Evolutionary conservation across 768 basidiomycete species (phyloP).

Genomic region (Udeniomyces megalosporus): DNA sequence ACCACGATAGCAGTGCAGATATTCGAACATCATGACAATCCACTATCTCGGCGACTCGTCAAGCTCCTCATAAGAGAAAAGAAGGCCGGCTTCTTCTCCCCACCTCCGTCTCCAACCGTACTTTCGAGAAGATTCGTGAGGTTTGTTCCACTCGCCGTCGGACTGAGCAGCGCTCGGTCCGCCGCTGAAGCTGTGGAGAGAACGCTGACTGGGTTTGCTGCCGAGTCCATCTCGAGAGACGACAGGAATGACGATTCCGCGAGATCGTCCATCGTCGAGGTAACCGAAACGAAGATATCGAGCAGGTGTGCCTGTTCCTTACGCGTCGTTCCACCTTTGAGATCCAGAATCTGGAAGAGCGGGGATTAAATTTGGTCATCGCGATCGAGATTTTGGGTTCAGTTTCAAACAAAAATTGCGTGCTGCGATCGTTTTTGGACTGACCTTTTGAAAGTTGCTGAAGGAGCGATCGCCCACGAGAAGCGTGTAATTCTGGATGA

Average conservation of each 20-base stretch:
- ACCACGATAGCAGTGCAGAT: no score
- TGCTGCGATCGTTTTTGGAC: neutral
- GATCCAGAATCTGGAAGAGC: constrained; percentile 67
- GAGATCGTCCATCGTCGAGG: constrained; percentile 78
- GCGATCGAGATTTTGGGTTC: no score
- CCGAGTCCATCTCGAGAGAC: constrained; percentile 86
- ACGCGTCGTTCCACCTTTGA: constrained; percentile 72
- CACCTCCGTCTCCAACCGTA: neutral
- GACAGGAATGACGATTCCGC: constrained; percentile 84
- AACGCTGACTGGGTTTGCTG: neutral
- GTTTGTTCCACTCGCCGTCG: neutral
- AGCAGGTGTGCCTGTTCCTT: constrained; percentile 72
- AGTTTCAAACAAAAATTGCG: neutral
- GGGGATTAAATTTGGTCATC: no score
- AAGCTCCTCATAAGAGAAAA: no score
- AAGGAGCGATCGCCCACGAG: constrained; percentile 88
- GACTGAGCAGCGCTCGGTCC: constrained; percentile 7
- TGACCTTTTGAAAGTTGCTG: constrained; percentile 93
- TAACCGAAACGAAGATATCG: constrained; percentile 79
- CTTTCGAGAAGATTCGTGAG: neutral
- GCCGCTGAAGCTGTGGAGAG: constrained; percentile 6
- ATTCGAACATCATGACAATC: no score
- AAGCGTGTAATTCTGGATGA: constrained; percentile 87
- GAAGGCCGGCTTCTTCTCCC: no score
- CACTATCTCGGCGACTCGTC: no score